Evolutionary conservation across 106 monocot genomes (phyloP).

Genomic region (Acorus gramineus): DNA sequence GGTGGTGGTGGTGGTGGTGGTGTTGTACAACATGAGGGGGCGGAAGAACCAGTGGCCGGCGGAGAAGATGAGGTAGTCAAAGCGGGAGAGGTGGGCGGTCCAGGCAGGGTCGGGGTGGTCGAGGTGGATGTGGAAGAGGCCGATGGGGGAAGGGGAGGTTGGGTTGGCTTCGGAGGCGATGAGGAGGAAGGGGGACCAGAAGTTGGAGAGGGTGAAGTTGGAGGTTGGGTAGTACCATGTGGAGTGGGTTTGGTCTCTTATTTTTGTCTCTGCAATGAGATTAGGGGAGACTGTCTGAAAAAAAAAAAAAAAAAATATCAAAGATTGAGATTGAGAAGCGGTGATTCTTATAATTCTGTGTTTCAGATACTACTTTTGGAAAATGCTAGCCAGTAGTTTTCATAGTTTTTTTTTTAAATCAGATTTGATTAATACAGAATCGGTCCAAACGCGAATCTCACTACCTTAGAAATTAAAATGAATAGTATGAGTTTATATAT

Average conservation of each 20-base stretch:
- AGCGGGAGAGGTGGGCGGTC: conserved; percentile 2
- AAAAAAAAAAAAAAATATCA: too few species aligned
- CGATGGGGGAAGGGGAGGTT: not conserved
- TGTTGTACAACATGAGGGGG: conserved; percentile 3
- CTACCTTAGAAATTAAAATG: too few species aligned
- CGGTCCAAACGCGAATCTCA: too few species aligned
- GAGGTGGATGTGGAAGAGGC: conserved; percentile 5
- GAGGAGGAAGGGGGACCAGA: conserved; percentile 20
- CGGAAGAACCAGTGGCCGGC: conserved; percentile 8
- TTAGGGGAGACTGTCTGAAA: conserved; percentile 9
- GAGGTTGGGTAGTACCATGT: conserved; percentile 1
- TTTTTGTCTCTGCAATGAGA: conserved; percentile 1
- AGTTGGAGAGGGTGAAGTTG: conserved; percentile 8
- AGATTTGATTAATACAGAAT: too few species aligned
- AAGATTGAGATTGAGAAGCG: too few species aligned
- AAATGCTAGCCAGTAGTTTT: too few species aligned
- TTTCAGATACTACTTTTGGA: too few species aligned
- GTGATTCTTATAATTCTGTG: too few species aligned
- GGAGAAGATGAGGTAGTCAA: conserved; percentile 5
- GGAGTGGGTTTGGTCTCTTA: conserved; percentile 7
- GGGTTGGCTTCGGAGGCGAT: not conserved
- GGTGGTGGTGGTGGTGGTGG: too few species aligned
- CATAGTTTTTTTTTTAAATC: too few species aligned
- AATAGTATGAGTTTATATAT: too few species aligned
- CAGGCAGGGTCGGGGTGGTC: conserved; percentile 5